Conservation (phyloP, 768 basidiomycete genomes). For the Pleurotus djamor region DNA sequence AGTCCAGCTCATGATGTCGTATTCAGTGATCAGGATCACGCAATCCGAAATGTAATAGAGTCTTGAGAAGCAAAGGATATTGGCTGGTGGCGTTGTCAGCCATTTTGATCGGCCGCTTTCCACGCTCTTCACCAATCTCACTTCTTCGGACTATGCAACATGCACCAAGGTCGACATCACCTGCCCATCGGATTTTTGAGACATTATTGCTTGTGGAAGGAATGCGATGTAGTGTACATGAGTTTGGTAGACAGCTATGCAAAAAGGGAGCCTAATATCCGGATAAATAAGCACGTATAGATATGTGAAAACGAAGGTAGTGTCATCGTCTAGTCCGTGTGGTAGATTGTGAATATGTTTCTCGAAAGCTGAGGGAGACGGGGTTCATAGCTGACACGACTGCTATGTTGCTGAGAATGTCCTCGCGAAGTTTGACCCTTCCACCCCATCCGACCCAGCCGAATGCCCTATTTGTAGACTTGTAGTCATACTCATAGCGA, state of each 20-base stretch:
- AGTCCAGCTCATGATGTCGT: slow-evolving; percentile 23
- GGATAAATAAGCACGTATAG: neutral
- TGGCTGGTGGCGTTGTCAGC: neutral
- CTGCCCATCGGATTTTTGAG: neutral
- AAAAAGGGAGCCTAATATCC: neutral
- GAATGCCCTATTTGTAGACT: slow-evolving; percentile 25
- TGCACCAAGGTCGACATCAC: too few relatives aligned
- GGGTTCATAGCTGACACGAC: slow-evolving; percentile 52
- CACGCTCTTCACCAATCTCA: neutral
- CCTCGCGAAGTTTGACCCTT: slow-evolving; percentile 17
- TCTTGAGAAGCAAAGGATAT: neutral
- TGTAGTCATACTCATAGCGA: slow-evolving; percentile 28
- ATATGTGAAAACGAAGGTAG: neutral
- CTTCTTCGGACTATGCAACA: too few relatives aligned
- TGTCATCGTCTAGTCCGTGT: slow-evolving; percentile 5
- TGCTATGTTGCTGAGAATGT: slow-evolving; percentile 37
- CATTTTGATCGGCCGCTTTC: neutral
- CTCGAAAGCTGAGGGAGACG: slow-evolving; percentile 37
- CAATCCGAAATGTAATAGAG: slow-evolving; percentile 26
- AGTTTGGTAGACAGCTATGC: neutral
- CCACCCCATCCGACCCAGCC: slow-evolving; percentile 60
- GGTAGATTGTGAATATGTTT: slow-evolving; percentile 9
- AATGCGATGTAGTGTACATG: neutral
- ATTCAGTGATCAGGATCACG: slow-evolving; percentile 49
- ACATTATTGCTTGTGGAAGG: neutral